Base-by-base conservation (phyloP, 2,329 filamentous ascomycete species). In the Fusarium acutatum region DNA sequence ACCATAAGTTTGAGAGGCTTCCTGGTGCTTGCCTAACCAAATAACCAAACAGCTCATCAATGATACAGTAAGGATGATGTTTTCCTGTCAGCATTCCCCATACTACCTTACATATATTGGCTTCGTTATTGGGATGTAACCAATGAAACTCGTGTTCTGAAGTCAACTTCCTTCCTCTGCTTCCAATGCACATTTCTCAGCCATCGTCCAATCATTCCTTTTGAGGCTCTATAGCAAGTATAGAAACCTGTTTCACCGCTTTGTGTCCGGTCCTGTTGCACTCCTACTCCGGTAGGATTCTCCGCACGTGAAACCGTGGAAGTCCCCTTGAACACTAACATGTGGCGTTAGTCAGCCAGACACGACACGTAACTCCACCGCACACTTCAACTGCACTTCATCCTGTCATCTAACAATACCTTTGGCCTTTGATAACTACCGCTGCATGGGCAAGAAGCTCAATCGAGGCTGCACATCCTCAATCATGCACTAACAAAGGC, bases 311-410 rank as follows among this genome's bases (percentile, higher is more conserved):
- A 57, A 62, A 59, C 43, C 34, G 34, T 54, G 34, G 20, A 54
- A 38, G 34, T 28, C 58, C 52, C 59, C 34, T 41, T 60, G 6
- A 52, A 20, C n/a, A 54, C 60, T 70, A 57, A 72, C 32, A 56
- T 70, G 59, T 43, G 63, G 68, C 17, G 37, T 75, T 75, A 75
- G 70, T 76, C 50, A 74, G 64, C 64, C 43, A 35, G 60, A 60
- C 56, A 66, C 18, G 59, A 74, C 61, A 60, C 64, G 20, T 26
- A 57, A 58, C 43, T 64, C 64, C 60, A 74, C 60, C 40, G 47
- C 64, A 60, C 60, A 69, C 57, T 74, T 72, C 60, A 61, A 76
- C 71, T 63, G 67, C 71, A 73, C 64, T 54, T 50, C 64, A 67
- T 68, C 34, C 34, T 54, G 30, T 6, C 64, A 68, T 43, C 64